These are phyloP conservation scores for Lentinus tigrinus DNA, from an alignment of 768 basidiomycete genomes.

Conservation along the genomic window DNA sequence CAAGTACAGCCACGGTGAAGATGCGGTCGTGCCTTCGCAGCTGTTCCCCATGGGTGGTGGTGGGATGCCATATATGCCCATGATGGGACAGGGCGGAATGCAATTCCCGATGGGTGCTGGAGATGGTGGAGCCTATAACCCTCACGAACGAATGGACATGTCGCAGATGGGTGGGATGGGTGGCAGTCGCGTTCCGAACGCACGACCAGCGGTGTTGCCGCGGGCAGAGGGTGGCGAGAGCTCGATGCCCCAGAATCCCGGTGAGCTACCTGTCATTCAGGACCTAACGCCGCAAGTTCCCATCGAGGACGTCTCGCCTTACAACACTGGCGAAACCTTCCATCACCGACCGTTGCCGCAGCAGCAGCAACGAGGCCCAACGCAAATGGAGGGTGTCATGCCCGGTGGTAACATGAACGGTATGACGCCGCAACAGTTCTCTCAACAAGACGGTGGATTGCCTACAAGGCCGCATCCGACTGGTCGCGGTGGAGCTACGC, in stretches of 20 bases:
- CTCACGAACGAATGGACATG: conserved; percentile 83
- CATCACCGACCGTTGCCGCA: not conserved
- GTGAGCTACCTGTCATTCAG: conserved; percentile 82
- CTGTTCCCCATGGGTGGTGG: conserved; percentile 58
- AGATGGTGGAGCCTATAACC: conserved; percentile 59
- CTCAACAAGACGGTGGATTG: conserved; percentile 32
- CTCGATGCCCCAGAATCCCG: conserved; percentile 45
- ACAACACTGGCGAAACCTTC: conserved; percentile 12
- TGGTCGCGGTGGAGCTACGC: conserved; percentile 34
- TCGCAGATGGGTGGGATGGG: conserved; percentile 40
- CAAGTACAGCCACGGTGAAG: conserved; percentile 91
- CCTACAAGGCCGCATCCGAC: conserved; percentile 27
- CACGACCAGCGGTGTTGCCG: conserved; percentile 57
- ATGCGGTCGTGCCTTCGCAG: conserved; percentile 75
- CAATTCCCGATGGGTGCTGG: conserved; percentile 46
- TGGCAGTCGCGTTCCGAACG: conserved; percentile 34
- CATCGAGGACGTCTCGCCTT: conserved; percentile 32
- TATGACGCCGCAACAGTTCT: conserved; percentile 9
- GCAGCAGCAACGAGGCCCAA: not conserved
- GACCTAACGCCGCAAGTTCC: conserved; percentile 66
- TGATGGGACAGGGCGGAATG: conserved; percentile 58
- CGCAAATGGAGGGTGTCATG: conserved; percentile 2
- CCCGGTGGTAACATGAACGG: conserved; percentile 2
- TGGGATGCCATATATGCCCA: conserved; percentile 64
- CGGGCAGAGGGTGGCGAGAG: conserved; percentile 50